Evolutionary conservation across 495 filamentous ascomycete genomes (phyloP), one percentile per base, ranked within the genome.

Genomic region (Bathelium albidoporum): DNA sequence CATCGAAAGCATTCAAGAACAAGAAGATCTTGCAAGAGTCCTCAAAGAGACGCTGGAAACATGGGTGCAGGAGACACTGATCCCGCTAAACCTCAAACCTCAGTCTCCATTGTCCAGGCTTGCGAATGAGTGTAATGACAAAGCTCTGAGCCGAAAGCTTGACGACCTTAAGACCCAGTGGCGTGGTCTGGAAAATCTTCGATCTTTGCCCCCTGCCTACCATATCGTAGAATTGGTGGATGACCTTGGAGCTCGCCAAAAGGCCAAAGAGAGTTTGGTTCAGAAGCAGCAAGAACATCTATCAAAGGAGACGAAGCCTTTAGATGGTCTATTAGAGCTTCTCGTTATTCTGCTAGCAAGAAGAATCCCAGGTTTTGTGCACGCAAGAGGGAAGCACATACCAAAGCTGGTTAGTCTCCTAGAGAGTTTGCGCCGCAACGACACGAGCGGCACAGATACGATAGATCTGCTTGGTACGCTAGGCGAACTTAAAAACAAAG

Each of bases 371-470:
- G 49, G 49, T 55, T 55, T 55, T 16, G 20, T 24, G 0, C 49
- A 55, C 16, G 49, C 24, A n/a, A 55, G 49, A 55, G 49, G 49
- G 24, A 55, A 55, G 24, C 49, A 55, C 24, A 55, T 55, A 55
- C 49, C 49, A 29, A 55, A 29, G 2, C 16, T 55, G 49, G 24
- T 55, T 29, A 29, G 24, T 55, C 0, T 55, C 5, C 24, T 55
- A 2, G 49, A 55, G 24, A 20, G 1, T 55, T n/a, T 29, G 2
- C 29, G 49, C 4, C 49, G 24, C 22, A 29, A 55, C 5, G 24
- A 29, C 20, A 5, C 22, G 49, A 55, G 2, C 0, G 49, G 24
- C 24, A 55, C 2, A 16, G 5, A 9, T 9, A 26, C 49, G 49
- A 7, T 3, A 55, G 24, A 29, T 9, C n/a, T 10, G 24, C 49